Evolutionary conservation across 495 filamentous ascomycete species (phyloP).

Genomic region (Trichoderma erinaceum): DNA sequence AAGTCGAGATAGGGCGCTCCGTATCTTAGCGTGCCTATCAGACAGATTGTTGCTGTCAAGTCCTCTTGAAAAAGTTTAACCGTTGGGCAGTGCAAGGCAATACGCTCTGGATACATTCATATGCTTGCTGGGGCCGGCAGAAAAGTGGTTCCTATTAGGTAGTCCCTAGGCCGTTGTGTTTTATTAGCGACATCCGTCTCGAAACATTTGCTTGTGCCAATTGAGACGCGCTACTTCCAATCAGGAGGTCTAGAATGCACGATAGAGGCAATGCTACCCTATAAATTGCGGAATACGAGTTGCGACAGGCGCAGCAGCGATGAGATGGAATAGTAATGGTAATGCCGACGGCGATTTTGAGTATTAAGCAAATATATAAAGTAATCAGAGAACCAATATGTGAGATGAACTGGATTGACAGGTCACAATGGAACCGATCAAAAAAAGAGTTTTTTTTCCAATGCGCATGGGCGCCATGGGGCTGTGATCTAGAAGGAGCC

Average conservation of each 20-base stretch:
- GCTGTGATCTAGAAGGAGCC: background rate
- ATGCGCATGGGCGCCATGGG: background rate
- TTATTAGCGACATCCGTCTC: slow-evolving; percentile 3
- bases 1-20: slow-evolving; percentile 1
- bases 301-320: no score
- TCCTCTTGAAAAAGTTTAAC: slow-evolving; percentile 10
- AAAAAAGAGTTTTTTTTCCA: background rate
- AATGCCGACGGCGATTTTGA: no score
- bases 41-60: background rate
- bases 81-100: background rate
- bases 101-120: background rate
- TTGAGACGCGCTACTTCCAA: slow-evolving; percentile 1
- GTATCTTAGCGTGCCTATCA: slow-evolving; percentile 1
- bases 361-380: no score
- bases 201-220: background rate
- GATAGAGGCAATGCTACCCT: no score
- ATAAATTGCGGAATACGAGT: no score
- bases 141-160: background rate
- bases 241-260: background rate
- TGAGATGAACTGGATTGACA: no score
- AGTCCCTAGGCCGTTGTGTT: background rate
- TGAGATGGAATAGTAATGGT: no score
- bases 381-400: no score
- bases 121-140: background rate
- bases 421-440: no score